Percentiles rank a stretch among this genome's conserved stretches.
phyloP scores from a whole-genome alignment of 495 filamentous ascomycete species.

The Astrothelium macrocarpum region DNA sequence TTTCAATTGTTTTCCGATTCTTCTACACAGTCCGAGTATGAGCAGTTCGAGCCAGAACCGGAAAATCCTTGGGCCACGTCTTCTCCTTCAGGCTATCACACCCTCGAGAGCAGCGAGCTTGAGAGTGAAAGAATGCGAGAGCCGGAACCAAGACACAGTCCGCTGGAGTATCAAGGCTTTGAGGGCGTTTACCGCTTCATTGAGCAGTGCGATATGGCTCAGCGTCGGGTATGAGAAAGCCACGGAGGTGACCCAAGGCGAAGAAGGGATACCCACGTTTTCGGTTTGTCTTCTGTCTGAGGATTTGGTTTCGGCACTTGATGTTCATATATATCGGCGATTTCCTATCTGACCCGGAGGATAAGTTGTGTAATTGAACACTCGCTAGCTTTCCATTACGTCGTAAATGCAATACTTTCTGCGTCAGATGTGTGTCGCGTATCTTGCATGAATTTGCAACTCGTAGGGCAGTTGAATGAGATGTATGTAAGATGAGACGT shows the following conservation, averaged over 20 bases:
- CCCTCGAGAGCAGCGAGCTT: constrained; percentile 45
- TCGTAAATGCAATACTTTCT: too few species aligned
- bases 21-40: constrained; percentile 28
- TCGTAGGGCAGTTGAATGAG: too few species aligned
- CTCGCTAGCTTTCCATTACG: too few species aligned
- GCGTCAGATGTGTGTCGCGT: too few species aligned
- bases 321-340: neutral
- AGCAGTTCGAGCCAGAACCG: constrained; percentile 37
- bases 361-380: too few species aligned
- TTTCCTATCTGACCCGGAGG: neutral
- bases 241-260: neutral
- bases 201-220: constrained; percentile 68
- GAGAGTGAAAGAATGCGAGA: constrained; percentile 35
- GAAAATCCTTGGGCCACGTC: constrained; percentile 40
- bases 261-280: neutral
- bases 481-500: too few species aligned
- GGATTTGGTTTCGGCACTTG: neutral
- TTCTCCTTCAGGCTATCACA: constrained; percentile 43
- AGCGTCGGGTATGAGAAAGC: constrained; percentile 17
- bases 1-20: constrained; percentile 25
- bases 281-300: neutral
- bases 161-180: constrained; percentile 61
- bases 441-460: too few species aligned
- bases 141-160: constrained; percentile 23
- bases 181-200: constrained; percentile 84